These are phyloP conservation scores for Sclerotinia sclerotiorum DNA, from an alignment of 2,329 filamentous ascomycete genomes.

Conservation along the genomic window DNA sequence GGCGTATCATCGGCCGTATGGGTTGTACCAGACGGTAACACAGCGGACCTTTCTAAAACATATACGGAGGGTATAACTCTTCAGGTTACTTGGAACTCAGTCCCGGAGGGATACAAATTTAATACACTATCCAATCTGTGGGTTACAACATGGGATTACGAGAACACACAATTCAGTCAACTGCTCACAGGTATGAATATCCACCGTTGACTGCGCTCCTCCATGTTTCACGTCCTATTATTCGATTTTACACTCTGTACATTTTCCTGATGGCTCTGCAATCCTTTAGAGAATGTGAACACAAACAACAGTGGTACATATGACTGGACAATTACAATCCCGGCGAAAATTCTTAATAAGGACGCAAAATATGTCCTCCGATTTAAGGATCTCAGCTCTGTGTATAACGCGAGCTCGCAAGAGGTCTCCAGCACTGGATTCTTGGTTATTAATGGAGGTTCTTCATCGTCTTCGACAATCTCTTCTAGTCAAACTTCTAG, in stretches of 20 bases:
- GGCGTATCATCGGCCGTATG: constrained; percentile 4
- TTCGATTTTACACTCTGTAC: neutral
- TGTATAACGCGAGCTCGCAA: neutral
- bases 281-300: neutral
- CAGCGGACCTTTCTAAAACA: neutral
- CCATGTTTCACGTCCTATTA: too few relatives aligned
- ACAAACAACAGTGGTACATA: neutral
- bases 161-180: neutral
- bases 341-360: neutral
- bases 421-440: constrained; percentile 14
- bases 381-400: neutral
- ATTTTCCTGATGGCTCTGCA: neutral
- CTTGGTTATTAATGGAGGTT: neutral
- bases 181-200: neutral
- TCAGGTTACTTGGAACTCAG: neutral
- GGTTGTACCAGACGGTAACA: constrained; percentile 6
- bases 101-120: neutral
- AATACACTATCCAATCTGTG: neutral
- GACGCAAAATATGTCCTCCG: constrained; percentile 12
- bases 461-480: neutral
- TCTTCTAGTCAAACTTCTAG: neutral
- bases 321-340: constrained; percentile 5
- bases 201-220: neutral
- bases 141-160: constrained; percentile 3
- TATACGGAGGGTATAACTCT: neutral